Evolutionary conservation across 768 basidiomycete species (phyloP).

Genomic region (Tubosaeta sp.): DNA sequence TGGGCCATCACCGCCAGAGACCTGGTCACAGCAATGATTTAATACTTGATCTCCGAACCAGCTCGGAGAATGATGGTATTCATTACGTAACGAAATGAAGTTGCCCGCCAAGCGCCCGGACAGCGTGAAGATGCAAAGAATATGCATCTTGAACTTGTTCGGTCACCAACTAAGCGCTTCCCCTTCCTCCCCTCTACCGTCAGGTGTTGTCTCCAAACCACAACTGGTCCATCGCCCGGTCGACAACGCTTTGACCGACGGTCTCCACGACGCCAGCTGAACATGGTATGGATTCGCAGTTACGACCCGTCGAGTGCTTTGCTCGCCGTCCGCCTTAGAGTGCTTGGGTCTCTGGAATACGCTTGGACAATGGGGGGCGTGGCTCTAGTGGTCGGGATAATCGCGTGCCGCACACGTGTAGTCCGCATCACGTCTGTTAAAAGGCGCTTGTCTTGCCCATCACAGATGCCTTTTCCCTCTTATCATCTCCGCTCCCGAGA

Average conservation of each 20-base stretch:
- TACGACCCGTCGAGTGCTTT: slow-evolving; percentile 13
- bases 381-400: slow-evolving; percentile 19
- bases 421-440: slow-evolving; percentile 29
- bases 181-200: neutral
- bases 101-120: neutral
- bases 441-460: slow-evolving; percentile 19
- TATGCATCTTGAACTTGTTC: neutral
- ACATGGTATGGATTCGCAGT: neutral
- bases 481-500: slow-evolving; percentile 6
- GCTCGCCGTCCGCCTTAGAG: neutral
- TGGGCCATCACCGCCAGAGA: neutral
- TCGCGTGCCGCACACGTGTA: slow-evolving; percentile 33
- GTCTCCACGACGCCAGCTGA: neutral
- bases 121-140: neutral
- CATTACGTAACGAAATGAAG: slow-evolving; percentile 12
- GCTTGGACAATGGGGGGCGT: slow-evolving; percentile 13
- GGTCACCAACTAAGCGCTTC: neutral
- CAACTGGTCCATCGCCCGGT: neutral
- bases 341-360: slow-evolving; percentile 3
- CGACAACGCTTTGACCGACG: slow-evolving; percentile 5
- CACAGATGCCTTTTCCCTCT: slow-evolving; percentile 19
- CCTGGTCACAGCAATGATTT: neutral
- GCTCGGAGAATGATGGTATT: neutral
- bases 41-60: too few relatives aligned
- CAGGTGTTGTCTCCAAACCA: neutral